phyloP scores from a whole-genome alignment of 345 rosid species.

The Diplotaxis tenuifolia region DNA sequence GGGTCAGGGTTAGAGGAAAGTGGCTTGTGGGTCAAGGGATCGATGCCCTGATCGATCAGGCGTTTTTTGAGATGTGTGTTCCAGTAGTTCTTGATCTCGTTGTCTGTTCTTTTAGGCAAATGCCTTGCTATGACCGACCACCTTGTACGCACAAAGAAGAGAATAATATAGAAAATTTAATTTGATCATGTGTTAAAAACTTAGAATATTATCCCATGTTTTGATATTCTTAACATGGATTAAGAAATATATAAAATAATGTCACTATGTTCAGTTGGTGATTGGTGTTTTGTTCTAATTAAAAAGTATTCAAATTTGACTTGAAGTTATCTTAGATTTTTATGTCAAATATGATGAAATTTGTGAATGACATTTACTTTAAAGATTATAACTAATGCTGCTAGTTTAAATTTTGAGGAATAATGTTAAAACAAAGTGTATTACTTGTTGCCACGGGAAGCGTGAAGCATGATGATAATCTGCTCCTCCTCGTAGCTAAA shows the following conservation, averaged over 20 bases:
- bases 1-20: conserved; percentile 9
- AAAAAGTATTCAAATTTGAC: not conserved
- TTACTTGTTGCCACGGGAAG: conserved; percentile 47
- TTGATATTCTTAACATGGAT: not conserved
- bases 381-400: not conserved
- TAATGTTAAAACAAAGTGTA: not conserved
- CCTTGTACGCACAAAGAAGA: conserved; percentile 28
- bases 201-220: not conserved
- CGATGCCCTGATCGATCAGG: conserved; percentile 61
- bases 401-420: not conserved
- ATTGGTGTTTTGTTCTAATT: not conserved
- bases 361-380: not conserved
- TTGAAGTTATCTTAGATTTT: not conserved
- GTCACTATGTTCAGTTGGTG: not conserved
- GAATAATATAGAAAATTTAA: not conserved
- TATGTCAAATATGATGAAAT: not conserved
- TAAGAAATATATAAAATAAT: not conserved
- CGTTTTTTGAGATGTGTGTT: conserved; percentile 66
- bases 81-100: conserved; percentile 70
- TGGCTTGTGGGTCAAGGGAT: conserved; percentile 74
- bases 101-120: conserved; percentile 63
- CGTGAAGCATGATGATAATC: conserved; percentile 44
- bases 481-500: conserved; percentile 45
- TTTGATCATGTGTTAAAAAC: not conserved
- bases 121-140: conserved; percentile 70